Evolutionary conservation across 345 rosid species (phyloP), one percentile per base, ranked within the genome.

Genomic region (Eutrema yunnanense): DNA sequence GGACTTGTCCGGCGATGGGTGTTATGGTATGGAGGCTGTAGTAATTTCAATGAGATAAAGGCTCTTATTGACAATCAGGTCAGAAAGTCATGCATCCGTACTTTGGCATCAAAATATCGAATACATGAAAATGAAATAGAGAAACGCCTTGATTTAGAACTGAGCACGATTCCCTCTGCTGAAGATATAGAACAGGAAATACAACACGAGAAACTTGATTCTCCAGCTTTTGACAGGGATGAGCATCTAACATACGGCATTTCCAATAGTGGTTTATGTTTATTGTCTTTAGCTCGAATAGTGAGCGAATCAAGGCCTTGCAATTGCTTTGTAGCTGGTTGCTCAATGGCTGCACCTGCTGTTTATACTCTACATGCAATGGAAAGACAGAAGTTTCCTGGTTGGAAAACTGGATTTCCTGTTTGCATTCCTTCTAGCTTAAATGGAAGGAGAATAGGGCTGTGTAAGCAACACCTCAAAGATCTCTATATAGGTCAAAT

Each of bases 341-440:
- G 98, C 75, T 78, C 79, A 16, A 75, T 72, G 43, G 83, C 87
- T 55, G 97, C 97, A 43, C 90, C 87, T 7, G 67, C 83, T 70
- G 92, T 93, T 69, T 93, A 90, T 72, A 84, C 87, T 55, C 76
- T 87, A 41, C 88, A 89, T 81, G 97, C 84, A 69, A 89, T 93
- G 97, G 94, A 90, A 70, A 85, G 92, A 46, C 98, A 93, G 84
- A 90, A 80, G 73, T 93, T 93, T 81, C 96, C 98, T 2, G 92
- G 88, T 37, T 93, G 98, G 98, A 89, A 83, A 78, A 93, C 98
- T 2, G 97, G 98, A 49, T 90, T 93, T 80, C 65, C 92, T 34
- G 78, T 82, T 80, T 86, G 86, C 76, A 89, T 93, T 44, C 98
- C 85, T 78, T 91, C 97, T 47, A 87, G 91, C 80, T 80, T 93